Percentiles rank a stretch among this genome's conserved stretches.
Evolutionary conservation across 805 yeast species (phyloP).

Genomic region (Lipomyces yamadae): DNA sequence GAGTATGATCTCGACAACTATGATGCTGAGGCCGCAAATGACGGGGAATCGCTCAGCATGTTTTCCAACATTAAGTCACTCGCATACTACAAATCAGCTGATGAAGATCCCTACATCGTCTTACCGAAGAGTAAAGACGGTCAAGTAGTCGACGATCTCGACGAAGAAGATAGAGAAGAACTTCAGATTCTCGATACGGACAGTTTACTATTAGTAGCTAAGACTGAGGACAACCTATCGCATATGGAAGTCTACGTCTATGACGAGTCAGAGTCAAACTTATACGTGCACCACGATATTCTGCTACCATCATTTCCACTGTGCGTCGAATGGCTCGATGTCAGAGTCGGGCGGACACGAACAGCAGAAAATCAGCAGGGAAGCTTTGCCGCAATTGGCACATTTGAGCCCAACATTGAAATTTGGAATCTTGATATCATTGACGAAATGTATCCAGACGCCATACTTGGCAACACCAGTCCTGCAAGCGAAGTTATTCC

Average conservation of each 20-base stretch:
- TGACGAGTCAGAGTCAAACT: conserved; percentile 82
- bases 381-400: conserved; percentile 94
- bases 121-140: conserved; percentile 65
- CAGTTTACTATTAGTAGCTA: conserved; percentile 83
- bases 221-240: conserved; percentile 95
- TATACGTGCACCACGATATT: conserved; percentile 94
- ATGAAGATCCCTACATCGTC: conserved; percentile 63
- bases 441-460: conserved; percentile 93
- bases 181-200: conserved; percentile 87
- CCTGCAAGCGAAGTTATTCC: conserved; percentile 55
- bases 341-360: conserved; percentile 54
- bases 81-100: conserved; percentile 50
- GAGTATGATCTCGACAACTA: conserved; percentile 87
- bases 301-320: conserved; percentile 97
- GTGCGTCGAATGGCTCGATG: conserved; percentile 94
- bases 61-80: conserved; percentile 52
- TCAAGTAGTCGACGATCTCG: conserved; percentile 25
- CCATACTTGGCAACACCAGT: conserved; percentile 66
- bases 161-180: conserved; percentile 78
- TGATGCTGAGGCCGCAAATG: conserved; percentile 67
- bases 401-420: conserved; percentile 97
- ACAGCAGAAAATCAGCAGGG: conserved; percentile 61
- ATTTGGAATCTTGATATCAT: conserved; percentile 93
- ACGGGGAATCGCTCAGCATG: conserved; percentile 54
- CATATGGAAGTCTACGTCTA: conserved; percentile 91